Evolutionary conservation across 306 rosid species (phyloP).

Genomic region (Casuarina equisetifolia): DNA sequence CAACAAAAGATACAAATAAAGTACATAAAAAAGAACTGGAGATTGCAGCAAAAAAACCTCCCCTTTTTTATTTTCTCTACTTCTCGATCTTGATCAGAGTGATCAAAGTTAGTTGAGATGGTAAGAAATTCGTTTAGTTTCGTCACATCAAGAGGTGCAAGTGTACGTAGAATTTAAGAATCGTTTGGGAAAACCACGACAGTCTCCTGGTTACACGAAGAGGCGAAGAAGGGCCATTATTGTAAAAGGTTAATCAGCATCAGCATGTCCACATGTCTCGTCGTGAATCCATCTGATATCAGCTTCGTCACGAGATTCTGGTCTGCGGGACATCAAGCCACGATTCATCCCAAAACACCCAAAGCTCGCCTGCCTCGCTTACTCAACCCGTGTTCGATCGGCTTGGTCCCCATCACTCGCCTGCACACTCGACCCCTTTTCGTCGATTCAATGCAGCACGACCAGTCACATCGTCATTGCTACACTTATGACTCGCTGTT

Average conservation of each 20-base stretch:
- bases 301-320: conserved; percentile 49
- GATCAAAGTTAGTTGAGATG: too few relatives aligned
- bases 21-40: too few relatives aligned
- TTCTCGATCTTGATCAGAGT: too few relatives aligned
- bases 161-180: too few relatives aligned
- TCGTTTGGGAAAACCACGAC: too few relatives aligned
- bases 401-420: conserved; percentile 28
- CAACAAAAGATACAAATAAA: too few relatives aligned
- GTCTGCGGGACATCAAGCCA: conserved; percentile 1
- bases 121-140: too few relatives aligned
- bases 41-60: too few relatives aligned
- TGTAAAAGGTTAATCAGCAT: conserved; percentile 7
- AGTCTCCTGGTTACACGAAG: background rate
- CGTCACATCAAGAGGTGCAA: too few relatives aligned
- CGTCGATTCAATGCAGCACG: conserved; percentile 27
- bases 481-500: conserved; percentile 32
- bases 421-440: background rate
- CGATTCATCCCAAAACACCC: background rate
- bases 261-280: conserved; percentile 40
- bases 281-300: conserved; percentile 26
- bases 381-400: conserved; percentile 20
- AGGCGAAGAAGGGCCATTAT: background rate
- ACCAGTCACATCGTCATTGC: conserved; percentile 31
- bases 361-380: conserved; percentile 31
- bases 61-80: too few relatives aligned